Evolutionary conservation across 2,329 filamentous ascomycete genomes (phyloP), one percentile per base, ranked within the genome.

Genomic region (Boeremia exigua): DNA sequence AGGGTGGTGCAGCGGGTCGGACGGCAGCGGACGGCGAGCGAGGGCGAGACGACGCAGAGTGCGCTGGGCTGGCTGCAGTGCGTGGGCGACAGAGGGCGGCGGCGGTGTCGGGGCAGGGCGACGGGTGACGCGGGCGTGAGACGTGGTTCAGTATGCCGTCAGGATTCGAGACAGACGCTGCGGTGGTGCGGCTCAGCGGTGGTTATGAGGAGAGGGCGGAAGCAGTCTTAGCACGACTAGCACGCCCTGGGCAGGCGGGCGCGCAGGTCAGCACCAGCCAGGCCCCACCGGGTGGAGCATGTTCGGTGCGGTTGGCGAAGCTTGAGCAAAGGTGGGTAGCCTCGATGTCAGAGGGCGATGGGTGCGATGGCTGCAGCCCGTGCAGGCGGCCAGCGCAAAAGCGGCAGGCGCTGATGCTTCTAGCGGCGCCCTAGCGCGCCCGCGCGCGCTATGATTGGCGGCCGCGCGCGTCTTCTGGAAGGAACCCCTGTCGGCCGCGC

Each of bases 121-220:
- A 23, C 19, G 19, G 48, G 60, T 51, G 54, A 50, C 39, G 54
- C 51, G 48, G 54, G 42, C 33, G 63, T 66, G 63, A 68, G 65
- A 68, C 65, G 45, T 48, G 60, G 50, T 58, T 44, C 53, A 58
- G 36, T 63, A 57, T 56, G 53, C 53, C 53, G 59, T 63, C 54
- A 54, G 51, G 56, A 52, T 39, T 58, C 51, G 48, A 62, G 59
- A 61, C 60, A 59, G 56, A 50, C 56, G 58, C 50, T 62, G 61
- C 49, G 56, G 54, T 60, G 57, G 67, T 70, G 70, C 71, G 71
- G 68, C 71, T 73, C 69, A 65, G 69, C 65, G 47, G 43, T 71
- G 69, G 69, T 73, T 74, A 73, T 73, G 71, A 74, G 70, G 63
- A 65, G 60, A 58, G 48, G 43, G 53, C 53, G 47, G 48, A 51